A percentile compares a stretch with the other conserved stretches of the same genome.
Evolutionary conservation across 2,329 filamentous ascomycete species (phyloP).

Genomic region (Paraphaeosphaeria minitans): DNA sequence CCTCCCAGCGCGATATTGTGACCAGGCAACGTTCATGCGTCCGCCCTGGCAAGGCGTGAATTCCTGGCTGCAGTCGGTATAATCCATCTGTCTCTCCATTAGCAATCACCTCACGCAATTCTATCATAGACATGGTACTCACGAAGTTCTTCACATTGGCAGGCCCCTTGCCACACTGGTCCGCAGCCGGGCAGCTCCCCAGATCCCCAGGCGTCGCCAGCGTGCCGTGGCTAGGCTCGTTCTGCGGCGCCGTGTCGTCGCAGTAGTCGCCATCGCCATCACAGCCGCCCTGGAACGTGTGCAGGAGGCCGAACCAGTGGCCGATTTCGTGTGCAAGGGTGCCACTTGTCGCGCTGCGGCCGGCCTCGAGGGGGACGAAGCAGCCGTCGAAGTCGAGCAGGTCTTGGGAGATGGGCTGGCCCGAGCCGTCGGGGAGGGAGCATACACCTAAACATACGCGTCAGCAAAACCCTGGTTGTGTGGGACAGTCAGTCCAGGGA

Average conservation of each 20-base stretch:
- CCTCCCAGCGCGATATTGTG: slow-evolving; percentile 12
- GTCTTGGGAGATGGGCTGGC: slow-evolving; percentile 14
- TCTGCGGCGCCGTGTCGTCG: slow-evolving; percentile 36
- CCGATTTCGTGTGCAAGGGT: slow-evolving; percentile 28
- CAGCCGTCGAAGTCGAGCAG: slow-evolving; percentile 24
- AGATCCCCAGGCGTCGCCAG: slow-evolving; percentile 17
- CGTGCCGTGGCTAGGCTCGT: slow-evolving; percentile 19
- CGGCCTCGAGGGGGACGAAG: slow-evolving; percentile 21
- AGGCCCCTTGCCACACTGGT: slow-evolving; percentile 17
- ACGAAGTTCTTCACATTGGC: slow-evolving; percentile 27
- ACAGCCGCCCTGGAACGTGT: slow-evolving; percentile 38
- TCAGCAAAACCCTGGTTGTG: too few species aligned
- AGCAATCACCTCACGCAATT: background rate
- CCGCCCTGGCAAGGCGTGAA: slow-evolving; percentile 28
- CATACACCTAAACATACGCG: slow-evolving; percentile 5
- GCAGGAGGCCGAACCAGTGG: slow-evolving; percentile 40
- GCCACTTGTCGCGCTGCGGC: slow-evolving; percentile 13
- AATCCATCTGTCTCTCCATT: slow-evolving; percentile 21
- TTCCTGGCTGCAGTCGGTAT: slow-evolving; percentile 24
- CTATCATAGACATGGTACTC: slow-evolving; percentile 2
- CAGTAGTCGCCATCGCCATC: slow-evolving; percentile 29
- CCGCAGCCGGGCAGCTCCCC: slow-evolving; percentile 18
- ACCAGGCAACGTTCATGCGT: slow-evolving; percentile 20
- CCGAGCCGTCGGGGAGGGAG: slow-evolving; percentile 15
- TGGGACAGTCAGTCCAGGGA: too few species aligned